These are phyloP conservation scores for Aspergillus sp. DNA, from an alignment of 2,329 filamentous ascomycete species.

Conservation along the genomic window DNA sequence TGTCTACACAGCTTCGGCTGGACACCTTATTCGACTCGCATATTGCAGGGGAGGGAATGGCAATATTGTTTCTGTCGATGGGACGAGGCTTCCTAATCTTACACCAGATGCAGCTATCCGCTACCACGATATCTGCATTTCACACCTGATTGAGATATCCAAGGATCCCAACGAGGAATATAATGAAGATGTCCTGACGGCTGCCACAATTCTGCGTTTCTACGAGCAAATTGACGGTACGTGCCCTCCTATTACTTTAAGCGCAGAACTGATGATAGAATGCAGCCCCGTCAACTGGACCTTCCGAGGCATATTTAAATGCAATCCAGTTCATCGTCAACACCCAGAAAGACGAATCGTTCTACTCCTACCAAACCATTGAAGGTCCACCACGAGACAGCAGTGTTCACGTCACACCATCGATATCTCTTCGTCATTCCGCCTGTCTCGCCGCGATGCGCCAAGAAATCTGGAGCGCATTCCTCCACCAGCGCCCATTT, in stretches of 20 bases:
- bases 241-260: constrained; percentile 40
- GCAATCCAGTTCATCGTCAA: constrained; percentile 17
- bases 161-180: constrained; percentile 39
- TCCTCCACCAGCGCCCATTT: constrained; percentile 46
- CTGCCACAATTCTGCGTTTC: constrained; percentile 57
- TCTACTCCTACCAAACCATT: constrained; percentile 14
- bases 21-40: background rate
- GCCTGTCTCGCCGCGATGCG: constrained; percentile 47
- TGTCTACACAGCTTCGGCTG: constrained; percentile 7
- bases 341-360: background rate
- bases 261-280: constrained; percentile 31
- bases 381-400: constrained; percentile 13
- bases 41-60: background rate
- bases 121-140: constrained; percentile 11
- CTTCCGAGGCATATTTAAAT: constrained; percentile 20
- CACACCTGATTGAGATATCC: constrained; percentile 26
- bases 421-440: constrained; percentile 36
- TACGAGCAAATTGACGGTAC: constrained; percentile 59
- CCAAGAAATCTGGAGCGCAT: constrained; percentile 49
- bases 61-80: background rate
- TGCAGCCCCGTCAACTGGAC: background rate
- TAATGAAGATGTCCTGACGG: constrained; percentile 55
- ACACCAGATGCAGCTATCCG: background rate
- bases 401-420: constrained; percentile 16
- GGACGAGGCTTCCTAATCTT: background rate